Evolutionary conservation across 805 yeast species (phyloP).

Genomic region (Saitoella complicata): DNA sequence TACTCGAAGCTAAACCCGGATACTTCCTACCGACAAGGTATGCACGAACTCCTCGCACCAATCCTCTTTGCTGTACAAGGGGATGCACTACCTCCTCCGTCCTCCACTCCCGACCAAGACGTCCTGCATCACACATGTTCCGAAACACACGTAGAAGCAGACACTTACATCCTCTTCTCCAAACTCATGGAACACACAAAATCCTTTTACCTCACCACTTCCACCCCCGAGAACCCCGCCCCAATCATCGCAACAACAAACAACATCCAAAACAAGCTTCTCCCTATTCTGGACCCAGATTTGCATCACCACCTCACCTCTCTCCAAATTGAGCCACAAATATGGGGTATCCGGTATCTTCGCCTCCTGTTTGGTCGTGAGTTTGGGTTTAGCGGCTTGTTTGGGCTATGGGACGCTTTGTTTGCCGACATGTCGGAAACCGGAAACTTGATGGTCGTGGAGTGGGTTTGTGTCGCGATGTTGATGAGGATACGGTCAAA

Average conservation of each 20-base stretch:
- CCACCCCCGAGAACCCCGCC: conserved; percentile 17
- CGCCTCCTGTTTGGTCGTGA: conserved; percentile 23
- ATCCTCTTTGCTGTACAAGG: conserved; percentile 16
- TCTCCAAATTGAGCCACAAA: conserved; percentile 21
- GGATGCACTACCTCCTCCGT: conserved; percentile 3
- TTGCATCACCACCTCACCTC: conserved; percentile 14
- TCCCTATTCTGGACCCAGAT: conserved; percentile 18
- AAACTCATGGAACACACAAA: conserved; percentile 18
- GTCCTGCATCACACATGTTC: conserved; percentile 9
- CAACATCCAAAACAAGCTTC: conserved; percentile 18
- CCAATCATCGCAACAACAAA: conserved; percentile 19
- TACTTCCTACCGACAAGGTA: conserved; percentile 38
- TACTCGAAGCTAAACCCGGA: conserved; percentile 32
- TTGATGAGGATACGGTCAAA: conserved; percentile 17
- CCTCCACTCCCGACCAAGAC: conserved; percentile 3
- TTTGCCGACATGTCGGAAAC: conserved; percentile 20
- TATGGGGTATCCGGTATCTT: conserved; percentile 25
- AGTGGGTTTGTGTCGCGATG: conserved; percentile 22
- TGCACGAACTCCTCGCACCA: conserved; percentile 38
- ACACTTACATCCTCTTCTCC: conserved; percentile 18
- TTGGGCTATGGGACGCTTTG: conserved; percentile 22
- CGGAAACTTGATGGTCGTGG: conserved; percentile 16
- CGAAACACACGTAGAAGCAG: conserved; percentile 16
- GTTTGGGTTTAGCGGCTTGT: conserved; percentile 17
- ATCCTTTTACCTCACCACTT: conserved; percentile 18